Evolutionary conservation across 2,329 filamentous ascomycete genomes (phyloP).

Genomic region (Epichloe sp.): DNA sequence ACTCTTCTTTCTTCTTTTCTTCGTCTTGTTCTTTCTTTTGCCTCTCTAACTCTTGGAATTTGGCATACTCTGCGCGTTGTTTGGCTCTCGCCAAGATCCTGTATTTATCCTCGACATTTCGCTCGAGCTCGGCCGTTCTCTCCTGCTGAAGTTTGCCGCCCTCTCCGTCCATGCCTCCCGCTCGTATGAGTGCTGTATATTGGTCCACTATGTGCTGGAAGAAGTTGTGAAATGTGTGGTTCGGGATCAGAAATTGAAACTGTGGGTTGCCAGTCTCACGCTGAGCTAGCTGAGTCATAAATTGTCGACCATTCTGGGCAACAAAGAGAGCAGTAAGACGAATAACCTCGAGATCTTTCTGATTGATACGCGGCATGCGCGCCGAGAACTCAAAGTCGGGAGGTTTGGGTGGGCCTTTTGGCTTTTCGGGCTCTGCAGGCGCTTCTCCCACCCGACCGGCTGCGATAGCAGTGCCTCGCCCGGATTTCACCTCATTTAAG

Average conservation of each 20-base stretch:
- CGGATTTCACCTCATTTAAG: slow-evolving; percentile 70
- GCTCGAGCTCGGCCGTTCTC: slow-evolving; percentile 57
- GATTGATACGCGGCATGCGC: slow-evolving; percentile 93
- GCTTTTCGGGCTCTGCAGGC: slow-evolving; percentile 42
- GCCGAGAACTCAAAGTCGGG: slow-evolving; percentile 86
- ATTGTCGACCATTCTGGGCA: slow-evolving; percentile 82
- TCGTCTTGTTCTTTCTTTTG: slow-evolving; percentile 79
- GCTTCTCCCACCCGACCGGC: slow-evolving; percentile 60
- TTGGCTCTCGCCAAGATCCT: slow-evolving; percentile 68
- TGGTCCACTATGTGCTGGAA: slow-evolving; percentile 89
- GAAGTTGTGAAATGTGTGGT: slow-evolving; percentile 93
- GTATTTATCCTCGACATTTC: slow-evolving; percentile 67
- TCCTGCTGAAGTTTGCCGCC: slow-evolving; percentile 57
- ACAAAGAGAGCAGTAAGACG: slow-evolving; percentile 79
- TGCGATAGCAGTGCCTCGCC: slow-evolving; percentile 65
- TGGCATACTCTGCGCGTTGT: slow-evolving; percentile 76
- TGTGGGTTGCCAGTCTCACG: slow-evolving; percentile 83
- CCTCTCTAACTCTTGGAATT: slow-evolving; percentile 73
- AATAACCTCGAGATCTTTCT: slow-evolving; percentile 70
- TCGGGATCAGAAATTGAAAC: slow-evolving; percentile 89
- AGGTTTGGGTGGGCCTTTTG: slow-evolving; percentile 72
- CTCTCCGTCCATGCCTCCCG: slow-evolving; percentile 52
- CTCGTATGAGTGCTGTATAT: slow-evolving; percentile 67
- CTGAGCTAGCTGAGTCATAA: slow-evolving; percentile 81
- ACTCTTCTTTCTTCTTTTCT: slow-evolving; percentile 61